Percentiles rank a stretch among this genome's conserved stretches.
These are phyloP conservation scores for Phyllosticta ampelicida DNA, from an alignment of 2,329 filamentous ascomycete species.

Conservation along the genomic window DNA sequence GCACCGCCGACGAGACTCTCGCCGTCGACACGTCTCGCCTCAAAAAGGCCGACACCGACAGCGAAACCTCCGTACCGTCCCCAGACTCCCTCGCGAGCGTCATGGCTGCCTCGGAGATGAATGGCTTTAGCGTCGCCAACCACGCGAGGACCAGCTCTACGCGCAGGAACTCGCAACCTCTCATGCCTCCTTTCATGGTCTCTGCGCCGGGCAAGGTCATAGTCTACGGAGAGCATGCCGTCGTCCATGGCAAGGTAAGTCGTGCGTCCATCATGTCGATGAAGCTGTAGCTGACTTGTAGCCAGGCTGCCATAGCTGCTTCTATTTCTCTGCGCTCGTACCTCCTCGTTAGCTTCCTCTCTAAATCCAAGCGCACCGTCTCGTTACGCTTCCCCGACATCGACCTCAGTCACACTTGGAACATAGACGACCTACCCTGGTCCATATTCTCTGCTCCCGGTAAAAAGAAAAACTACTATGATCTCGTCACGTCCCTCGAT, in stretches of 20 bases:
- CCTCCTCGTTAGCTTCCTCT: slow-evolving; percentile 86
- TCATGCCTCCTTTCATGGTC: slow-evolving; percentile 90
- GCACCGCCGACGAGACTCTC: slow-evolving; percentile 1
- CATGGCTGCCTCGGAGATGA: slow-evolving; percentile 1
- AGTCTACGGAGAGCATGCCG: slow-evolving; percentile 93
- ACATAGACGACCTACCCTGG: slow-evolving; percentile 89
- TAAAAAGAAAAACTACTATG: slow-evolving; percentile 94
- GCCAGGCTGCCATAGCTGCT: slow-evolving; percentile 78
- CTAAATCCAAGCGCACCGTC: slow-evolving; percentile 82
- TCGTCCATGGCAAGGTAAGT: slow-evolving; percentile 86
- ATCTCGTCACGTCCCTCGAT: slow-evolving; percentile 68
- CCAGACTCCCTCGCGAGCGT: slow-evolving; percentile 2
- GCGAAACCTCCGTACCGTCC: slow-evolving; percentile 4
- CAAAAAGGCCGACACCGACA: slow-evolving; percentile 4
- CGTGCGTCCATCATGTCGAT: background rate
- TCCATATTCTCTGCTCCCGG: slow-evolving; percentile 61
- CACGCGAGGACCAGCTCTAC: background rate
- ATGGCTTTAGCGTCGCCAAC: slow-evolving; percentile 5
- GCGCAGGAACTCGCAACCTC: slow-evolving; percentile 38
- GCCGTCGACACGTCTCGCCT: background rate
- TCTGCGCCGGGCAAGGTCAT: slow-evolving; percentile 98
- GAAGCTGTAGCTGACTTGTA: slow-evolving; percentile 13
- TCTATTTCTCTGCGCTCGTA: slow-evolving; percentile 93
- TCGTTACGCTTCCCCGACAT: slow-evolving; percentile 87
- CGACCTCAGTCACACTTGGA: slow-evolving; percentile 80